Conservation (phyloP, 768 basidiomycete species). For the Peribolospora kevripleyi region DNA sequence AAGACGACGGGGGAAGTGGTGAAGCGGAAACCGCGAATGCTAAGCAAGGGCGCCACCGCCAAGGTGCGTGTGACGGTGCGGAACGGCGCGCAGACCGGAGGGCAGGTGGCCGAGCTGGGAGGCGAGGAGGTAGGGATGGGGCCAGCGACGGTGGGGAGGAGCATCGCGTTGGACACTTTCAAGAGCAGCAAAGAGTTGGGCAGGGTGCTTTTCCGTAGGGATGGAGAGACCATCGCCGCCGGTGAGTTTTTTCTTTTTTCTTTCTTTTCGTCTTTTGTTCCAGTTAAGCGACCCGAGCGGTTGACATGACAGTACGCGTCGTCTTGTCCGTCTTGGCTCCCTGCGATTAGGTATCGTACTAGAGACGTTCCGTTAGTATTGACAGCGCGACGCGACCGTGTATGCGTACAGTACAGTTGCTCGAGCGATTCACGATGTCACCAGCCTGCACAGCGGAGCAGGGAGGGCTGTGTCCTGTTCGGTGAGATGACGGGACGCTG, state of each 20-base stretch:
- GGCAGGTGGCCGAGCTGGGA: neutral
- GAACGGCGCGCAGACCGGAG: conserved; percentile 26
- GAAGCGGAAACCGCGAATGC: conserved; percentile 60
- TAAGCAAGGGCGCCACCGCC: conserved; percentile 64
- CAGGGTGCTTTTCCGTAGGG: conserved; percentile 55
- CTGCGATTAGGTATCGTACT: too few species aligned
- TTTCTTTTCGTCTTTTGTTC: too few species aligned
- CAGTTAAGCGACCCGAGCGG: too few species aligned
- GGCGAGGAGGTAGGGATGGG: conserved; percentile 10
- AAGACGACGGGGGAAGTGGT: conserved; percentile 45
- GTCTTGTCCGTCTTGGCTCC: too few species aligned
- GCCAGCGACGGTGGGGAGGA: conserved; percentile 24
- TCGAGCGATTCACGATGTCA: too few species aligned
- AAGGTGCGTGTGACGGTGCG: conserved; percentile 63
- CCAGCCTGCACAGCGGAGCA: too few species aligned
- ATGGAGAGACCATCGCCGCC: conserved; percentile 83
- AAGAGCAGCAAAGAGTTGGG: conserved; percentile 87
- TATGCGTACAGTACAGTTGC: too few species aligned
- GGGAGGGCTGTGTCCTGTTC: too few species aligned
- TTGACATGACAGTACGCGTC: too few species aligned
- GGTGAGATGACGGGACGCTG: too few species aligned
- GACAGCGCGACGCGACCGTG: too few species aligned
- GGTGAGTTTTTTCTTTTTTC: conserved; percentile 25
- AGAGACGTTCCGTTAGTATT: too few species aligned
- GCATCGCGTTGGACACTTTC: conserved; percentile 72